Conservation (phyloP, 345 rosid genomes). For the Aquilaria sinensis region DNA sequence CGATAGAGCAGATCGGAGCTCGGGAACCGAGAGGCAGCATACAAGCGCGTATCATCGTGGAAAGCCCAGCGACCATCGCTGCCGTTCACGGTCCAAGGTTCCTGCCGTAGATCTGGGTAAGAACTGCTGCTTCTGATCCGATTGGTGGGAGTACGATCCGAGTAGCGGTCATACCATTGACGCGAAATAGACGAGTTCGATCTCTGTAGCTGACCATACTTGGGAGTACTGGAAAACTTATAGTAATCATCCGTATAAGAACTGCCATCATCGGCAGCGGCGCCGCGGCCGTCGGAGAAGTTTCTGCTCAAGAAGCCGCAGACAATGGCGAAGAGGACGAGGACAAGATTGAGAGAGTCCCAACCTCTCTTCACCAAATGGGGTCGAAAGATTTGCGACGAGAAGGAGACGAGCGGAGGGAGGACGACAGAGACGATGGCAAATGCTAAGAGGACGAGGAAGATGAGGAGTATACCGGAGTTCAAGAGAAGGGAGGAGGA, state of each 20-base stretch:
- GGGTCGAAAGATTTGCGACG: constrained; percentile 56
- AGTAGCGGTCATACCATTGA: constrained; percentile 28
- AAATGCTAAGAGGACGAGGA: constrained; percentile 22
- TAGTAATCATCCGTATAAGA: constrained; percentile 16
- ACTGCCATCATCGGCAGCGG: neutral
- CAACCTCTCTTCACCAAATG: constrained; percentile 60
- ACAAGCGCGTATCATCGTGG: constrained; percentile 62
- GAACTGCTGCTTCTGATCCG: constrained; percentile 67
- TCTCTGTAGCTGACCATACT: constrained; percentile 12
- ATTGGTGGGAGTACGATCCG: constrained; percentile 34
- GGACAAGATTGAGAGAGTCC: constrained; percentile 65
- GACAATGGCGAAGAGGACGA: constrained; percentile 71
- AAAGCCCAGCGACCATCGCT: constrained; percentile 54
- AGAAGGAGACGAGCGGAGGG: constrained; percentile 42
- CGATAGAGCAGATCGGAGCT: constrained; percentile 20
- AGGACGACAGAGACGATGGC: constrained; percentile 34
- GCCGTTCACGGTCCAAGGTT: constrained; percentile 20
- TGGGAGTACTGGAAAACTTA: constrained; percentile 19
- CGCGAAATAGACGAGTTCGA: constrained; percentile 32
- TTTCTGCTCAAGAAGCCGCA: constrained; percentile 66
- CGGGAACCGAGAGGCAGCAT: constrained; percentile 23
- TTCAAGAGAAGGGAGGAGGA: constrained; percentile 33
- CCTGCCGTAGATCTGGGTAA: constrained; percentile 72
- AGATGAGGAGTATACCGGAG: constrained; percentile 35
- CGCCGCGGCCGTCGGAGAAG: constrained; percentile 15